Conservation (phyloP, 768 basidiomycete genomes). For the Chalciporus chontae region DNA sequence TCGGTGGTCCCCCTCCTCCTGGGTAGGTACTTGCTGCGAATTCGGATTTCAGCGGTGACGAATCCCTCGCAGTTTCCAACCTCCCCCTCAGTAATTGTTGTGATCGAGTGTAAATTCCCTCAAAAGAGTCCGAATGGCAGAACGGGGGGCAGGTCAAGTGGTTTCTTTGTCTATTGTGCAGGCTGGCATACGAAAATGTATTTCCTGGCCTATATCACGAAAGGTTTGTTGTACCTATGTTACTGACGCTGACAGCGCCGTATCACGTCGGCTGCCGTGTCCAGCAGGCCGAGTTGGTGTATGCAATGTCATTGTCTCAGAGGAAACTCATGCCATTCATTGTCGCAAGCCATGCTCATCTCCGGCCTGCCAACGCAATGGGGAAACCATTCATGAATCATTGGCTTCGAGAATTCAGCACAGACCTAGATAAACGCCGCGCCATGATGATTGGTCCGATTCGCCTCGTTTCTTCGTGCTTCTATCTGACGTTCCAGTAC, state of each 20-base stretch:
- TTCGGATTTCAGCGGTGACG: conserved; percentile 3
- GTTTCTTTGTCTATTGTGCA: conserved; percentile 21
- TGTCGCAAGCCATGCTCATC: conserved; percentile 20
- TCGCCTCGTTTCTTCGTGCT: conserved; percentile 8
- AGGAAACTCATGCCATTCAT: conserved; percentile 18
- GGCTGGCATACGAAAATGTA: conserved; percentile 26
- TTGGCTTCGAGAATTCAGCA: conserved; percentile 26
- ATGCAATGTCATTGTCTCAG: conserved; percentile 16
- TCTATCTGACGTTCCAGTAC: conserved; percentile 28
- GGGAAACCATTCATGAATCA: conserved; percentile 25
- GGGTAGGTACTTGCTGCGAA: conserved; percentile 50
- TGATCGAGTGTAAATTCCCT: conserved; percentile 7
- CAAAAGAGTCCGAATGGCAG: conserved; percentile 15
- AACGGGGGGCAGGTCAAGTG: conserved; percentile 24
- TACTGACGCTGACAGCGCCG: conserved; percentile 25
- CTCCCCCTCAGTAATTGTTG: conserved; percentile 39
- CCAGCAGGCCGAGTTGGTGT: conserved; percentile 18
- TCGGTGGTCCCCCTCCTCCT: conserved; percentile 78
- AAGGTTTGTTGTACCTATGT: conserved; percentile 28
- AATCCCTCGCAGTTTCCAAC: conserved; percentile 39
- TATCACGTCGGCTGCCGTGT: conserved; percentile 19
- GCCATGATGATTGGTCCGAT: conserved; percentile 20
- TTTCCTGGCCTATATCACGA: conserved; percentile 13
- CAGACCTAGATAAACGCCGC: conserved; percentile 26
- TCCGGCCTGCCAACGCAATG: conserved; percentile 21